Conservation (phyloP, 2,329 filamentous ascomycete species). For the Fusarium piperis region DNA sequence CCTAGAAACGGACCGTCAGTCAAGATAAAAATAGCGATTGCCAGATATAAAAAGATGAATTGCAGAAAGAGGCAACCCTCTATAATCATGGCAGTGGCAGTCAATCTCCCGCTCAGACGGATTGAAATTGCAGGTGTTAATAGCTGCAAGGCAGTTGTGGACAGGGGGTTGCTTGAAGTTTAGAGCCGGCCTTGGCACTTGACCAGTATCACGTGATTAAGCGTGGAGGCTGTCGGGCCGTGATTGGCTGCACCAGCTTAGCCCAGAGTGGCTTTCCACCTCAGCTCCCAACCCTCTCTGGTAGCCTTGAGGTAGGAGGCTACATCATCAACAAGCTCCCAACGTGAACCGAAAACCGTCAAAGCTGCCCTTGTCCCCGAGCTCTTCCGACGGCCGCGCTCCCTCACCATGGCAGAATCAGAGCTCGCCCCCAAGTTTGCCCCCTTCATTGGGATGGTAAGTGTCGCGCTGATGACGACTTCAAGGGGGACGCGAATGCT, state of each 20-base stretch:
- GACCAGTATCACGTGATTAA: constrained; percentile 17
- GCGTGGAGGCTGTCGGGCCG: not conserved
- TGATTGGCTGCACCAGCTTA: constrained; percentile 28
- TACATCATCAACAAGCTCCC: constrained; percentile 43
- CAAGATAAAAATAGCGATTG: not conserved
- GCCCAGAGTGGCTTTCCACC: constrained; percentile 28
- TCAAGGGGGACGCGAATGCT: constrained; percentile 34
- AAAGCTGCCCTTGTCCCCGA: constrained; percentile 29
- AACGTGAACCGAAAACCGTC: constrained; percentile 29
- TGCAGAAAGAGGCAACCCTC: constrained; percentile 4
- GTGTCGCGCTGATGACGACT: constrained; percentile 44
- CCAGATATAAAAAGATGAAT: not conserved
- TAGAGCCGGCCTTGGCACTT: not conserved
- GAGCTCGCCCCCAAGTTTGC: constrained; percentile 81
- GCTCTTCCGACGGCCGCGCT: constrained; percentile 32
- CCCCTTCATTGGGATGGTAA: constrained; percentile 89
- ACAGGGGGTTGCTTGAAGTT: not conserved
- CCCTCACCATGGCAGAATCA: constrained; percentile 59
- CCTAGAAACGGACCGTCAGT: not conserved
- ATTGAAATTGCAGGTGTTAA: not conserved
- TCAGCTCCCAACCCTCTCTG: constrained; percentile 35
- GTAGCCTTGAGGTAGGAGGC: constrained; percentile 38
- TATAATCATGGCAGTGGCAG: not conserved
- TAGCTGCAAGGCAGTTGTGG: not conserved
- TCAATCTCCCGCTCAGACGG: not conserved